Evolutionary conservation across 2,329 filamentous ascomycete species (phyloP).

Genomic region (Aspergillus puulaauensis): DNA sequence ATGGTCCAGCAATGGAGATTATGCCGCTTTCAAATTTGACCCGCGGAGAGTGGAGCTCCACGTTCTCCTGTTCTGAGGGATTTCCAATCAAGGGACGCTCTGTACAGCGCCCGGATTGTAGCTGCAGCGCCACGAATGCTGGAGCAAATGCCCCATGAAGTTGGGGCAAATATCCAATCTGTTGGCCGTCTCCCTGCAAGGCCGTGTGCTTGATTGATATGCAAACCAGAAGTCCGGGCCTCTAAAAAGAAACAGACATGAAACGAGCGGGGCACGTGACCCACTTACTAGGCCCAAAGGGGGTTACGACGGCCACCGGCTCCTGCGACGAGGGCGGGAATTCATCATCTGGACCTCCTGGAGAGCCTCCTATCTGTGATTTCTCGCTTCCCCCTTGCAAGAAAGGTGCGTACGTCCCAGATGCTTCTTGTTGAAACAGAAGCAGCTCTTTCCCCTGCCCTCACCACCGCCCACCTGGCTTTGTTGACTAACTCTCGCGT

Average conservation of each 20-base stretch:
- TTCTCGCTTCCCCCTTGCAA: conserved; percentile 14
- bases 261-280: conserved; percentile 17
- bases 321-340: conserved; percentile 19
- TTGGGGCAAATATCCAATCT: neutral
- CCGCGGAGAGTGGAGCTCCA: neutral
- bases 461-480: neutral
- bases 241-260: neutral
- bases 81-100: neutral
- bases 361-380: conserved; percentile 25
- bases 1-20: neutral
- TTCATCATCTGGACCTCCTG: conserved; percentile 17
- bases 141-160: neutral
- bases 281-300: conserved; percentile 18
- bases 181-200: too few species aligned
- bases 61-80: neutral
- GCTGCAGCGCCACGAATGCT: neutral
- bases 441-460: neutral
- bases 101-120: neutral
- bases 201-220: too few species aligned
- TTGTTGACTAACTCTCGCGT: conserved; percentile 13
- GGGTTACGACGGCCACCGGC: conserved; percentile 15
- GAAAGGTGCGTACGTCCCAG: conserved; percentile 12
- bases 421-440: neutral
- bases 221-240: too few species aligned
- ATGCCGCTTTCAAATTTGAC: neutral